These are phyloP conservation scores for Avena sativa DNA, from an alignment of 176 grass and related monocot genomes.

Conservation along the genomic window DNA sequence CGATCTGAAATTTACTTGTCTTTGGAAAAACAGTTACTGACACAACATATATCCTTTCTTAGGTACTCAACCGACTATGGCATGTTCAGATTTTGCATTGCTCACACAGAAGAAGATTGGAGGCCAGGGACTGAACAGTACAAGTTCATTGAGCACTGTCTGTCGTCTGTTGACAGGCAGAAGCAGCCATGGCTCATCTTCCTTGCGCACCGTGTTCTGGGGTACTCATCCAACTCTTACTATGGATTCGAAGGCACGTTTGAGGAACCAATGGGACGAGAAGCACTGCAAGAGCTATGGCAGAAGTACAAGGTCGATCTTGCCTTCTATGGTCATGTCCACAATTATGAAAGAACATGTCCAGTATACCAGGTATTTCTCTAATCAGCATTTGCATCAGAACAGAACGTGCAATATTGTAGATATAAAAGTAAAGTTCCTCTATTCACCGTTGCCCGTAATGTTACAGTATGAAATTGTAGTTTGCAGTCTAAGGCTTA, in stretches of 20 bases:
- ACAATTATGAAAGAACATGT: conserved; percentile 82
- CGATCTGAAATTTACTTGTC: conserved; percentile 12
- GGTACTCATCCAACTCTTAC: conserved; percentile 62
- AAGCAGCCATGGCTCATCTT: conserved; percentile 90
- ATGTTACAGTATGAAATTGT: not conserved
- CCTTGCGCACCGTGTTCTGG: conserved; percentile 70
- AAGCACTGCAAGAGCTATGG: conserved; percentile 71
- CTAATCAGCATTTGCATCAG: conserved; percentile 15
- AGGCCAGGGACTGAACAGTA: conserved; percentile 65
- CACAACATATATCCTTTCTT: not conserved
- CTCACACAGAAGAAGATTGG: conserved; percentile 81
- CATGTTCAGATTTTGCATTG: conserved; percentile 82
- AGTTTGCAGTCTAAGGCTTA: not conserved
- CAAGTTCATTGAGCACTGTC: conserved; percentile 74
- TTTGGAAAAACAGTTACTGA: not conserved
- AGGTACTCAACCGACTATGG: conserved; percentile 78
- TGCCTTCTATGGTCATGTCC: conserved; percentile 74
- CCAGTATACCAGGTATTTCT: conserved; percentile 67
- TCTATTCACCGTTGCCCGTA: not conserved
- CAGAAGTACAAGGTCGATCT: conserved; percentile 84
- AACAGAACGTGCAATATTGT: not conserved
- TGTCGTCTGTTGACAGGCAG: conserved; percentile 62
- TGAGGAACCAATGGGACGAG: conserved; percentile 79
- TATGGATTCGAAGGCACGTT: conserved; percentile 58
- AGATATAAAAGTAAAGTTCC: not conserved